Base-by-base conservation (phyloP, 257 asterid genomes). In the Ocimum tenuiflorum region DNA sequence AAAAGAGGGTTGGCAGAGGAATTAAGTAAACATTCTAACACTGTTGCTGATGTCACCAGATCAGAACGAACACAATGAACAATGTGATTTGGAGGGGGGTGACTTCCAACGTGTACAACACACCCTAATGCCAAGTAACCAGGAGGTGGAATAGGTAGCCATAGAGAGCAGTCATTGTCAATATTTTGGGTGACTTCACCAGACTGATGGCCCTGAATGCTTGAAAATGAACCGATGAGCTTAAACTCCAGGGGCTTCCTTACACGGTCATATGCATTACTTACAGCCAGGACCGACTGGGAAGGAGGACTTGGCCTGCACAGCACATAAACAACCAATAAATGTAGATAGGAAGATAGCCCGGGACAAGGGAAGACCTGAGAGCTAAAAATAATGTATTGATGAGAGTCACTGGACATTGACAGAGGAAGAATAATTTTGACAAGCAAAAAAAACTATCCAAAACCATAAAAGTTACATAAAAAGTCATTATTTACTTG, bases 231-330 rank as follows among this genome's bases (percentile, higher is more conserved):
- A 39, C 96, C 90, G 63, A 92, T 78, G 55, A 86, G 83, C 87
- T 82, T 77, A 81, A 84, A 92, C 45, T 91, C 95, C 75, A 86
- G 82, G 65, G 99, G 97, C 78, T 86, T 92, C 71, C 89, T 79
- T 31, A 84, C 99, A 56, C 99, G 97, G 42, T 96, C 99, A 76
- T 92, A 92, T 60, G 83, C 73, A 78, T 73, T 86, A 75, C 84
- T 86, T 74, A 92, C 96, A 69, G 99, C 91, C 73, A 92, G 70
- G 45, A 89, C 99, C 24, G 96, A 83, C 79, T 92, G 99, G 55
- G 97, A 87, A 60, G 99, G 99, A 73, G 99, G 97, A 79, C 76
- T 89, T 73, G 99, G 95, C 88, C 99, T 92, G 88, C 66, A 63
- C 19, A 77, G 36, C 51, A 73, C 33, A 53, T 71, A 59, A 65